A percentile compares a stretch with the other conserved stretches of the same genome.
These are phyloP conservation scores for Cytospora leucostoma DNA, from an alignment of 2,329 filamentous ascomycete genomes.

Conservation along the genomic window DNA sequence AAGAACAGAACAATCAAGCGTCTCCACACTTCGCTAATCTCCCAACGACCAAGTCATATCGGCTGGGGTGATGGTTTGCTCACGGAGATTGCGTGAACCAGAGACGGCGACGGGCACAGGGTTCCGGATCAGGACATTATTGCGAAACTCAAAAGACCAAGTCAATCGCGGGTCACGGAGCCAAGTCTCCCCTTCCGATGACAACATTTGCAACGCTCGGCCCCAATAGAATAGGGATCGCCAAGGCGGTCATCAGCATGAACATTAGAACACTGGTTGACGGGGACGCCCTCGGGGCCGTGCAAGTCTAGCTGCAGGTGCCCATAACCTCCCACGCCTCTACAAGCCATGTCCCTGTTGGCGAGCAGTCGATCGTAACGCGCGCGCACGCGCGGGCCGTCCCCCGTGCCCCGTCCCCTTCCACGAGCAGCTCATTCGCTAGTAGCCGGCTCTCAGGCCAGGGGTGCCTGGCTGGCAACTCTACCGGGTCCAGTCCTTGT, in stretches of 20 bases:
- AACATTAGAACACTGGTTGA: conserved; percentile 16
- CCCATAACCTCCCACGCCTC: background rate
- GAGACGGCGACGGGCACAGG: conserved; percentile 1
- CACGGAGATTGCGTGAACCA: conserved; percentile 28
- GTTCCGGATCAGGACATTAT: conserved; percentile 22
- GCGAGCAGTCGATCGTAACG: conserved; percentile 20
- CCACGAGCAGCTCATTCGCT: background rate
- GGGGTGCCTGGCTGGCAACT: conserved; percentile 4
- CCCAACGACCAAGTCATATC: conserved; percentile 24
- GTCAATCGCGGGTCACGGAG: background rate
- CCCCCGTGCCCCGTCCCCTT: conserved; percentile 2
- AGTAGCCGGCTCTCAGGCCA: background rate
- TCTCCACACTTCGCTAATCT: conserved; percentile 26
- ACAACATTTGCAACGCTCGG: conserved; percentile 5
- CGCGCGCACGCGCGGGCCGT: conserved; percentile 21
- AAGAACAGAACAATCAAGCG: background rate
- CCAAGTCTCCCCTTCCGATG: conserved; percentile 2
- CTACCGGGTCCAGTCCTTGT: background rate
- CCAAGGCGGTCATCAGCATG: conserved; percentile 24
- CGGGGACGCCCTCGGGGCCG: conserved; percentile 13
- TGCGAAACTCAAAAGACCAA: conserved; percentile 23
- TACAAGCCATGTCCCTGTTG: conserved; percentile 19
- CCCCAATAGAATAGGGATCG: conserved; percentile 15
- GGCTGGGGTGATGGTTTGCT: conserved; percentile 26
- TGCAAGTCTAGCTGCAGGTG: conserved; percentile 2